A percentile compares a stretch with the other conserved stretches of the same genome.
phyloP scores from a whole-genome alignment of 371 early-diverging fungal genomes.

The Mortierella sp. region DNA sequence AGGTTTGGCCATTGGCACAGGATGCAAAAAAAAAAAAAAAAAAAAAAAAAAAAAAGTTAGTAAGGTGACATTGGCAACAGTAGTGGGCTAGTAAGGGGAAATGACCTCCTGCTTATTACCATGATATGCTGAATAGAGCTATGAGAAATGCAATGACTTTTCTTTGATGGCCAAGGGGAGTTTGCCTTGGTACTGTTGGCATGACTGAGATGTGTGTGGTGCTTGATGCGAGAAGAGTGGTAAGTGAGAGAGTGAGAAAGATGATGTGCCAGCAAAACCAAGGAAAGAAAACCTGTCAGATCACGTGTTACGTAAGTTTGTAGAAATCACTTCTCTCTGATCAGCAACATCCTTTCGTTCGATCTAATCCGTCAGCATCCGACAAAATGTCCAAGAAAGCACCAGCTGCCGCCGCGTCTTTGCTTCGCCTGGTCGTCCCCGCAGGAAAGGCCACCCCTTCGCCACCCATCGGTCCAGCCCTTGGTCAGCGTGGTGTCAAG shows the following conservation, averaged over 20 bases:
- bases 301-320: too few species aligned
- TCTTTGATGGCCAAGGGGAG: too few species aligned
- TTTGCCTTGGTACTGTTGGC: too few species aligned
- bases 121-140: too few species aligned
- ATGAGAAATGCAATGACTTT: too few species aligned
- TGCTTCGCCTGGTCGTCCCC: conserved; percentile 67
- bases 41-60: not conserved
- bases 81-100: not conserved
- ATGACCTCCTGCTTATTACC: too few species aligned
- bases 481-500: conserved; percentile 97
- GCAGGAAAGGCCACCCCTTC: conserved; percentile 95
- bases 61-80: not conserved
- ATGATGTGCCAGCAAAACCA: too few species aligned
- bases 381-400: conserved; percentile 54
- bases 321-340: not conserved
- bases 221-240: too few species aligned
- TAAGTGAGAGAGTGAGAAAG: too few species aligned
- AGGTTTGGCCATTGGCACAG: too few species aligned
- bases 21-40: not conserved
- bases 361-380: not conserved
- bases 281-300: too few species aligned
- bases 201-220: too few species aligned
- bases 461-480: conserved; percentile 96
- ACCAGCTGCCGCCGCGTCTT: conserved; percentile 48
- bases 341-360: not conserved